phyloP scores from a whole-genome alignment of 129 eudicot species.

The Calendula officinalis region DNA sequence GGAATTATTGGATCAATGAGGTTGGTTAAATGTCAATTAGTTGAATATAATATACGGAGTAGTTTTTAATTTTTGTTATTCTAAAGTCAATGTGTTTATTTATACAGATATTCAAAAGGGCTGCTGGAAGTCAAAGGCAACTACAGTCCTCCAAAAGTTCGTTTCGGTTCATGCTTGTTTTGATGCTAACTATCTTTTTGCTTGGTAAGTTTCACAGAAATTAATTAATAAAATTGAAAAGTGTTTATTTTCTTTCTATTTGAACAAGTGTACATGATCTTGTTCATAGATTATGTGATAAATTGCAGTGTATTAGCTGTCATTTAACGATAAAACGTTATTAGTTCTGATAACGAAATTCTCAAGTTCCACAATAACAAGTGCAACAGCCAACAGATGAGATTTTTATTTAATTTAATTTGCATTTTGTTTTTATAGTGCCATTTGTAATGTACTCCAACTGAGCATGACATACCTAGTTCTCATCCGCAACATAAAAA shows the following conservation, averaged over 20 bases:
- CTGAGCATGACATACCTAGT: slow-evolving; percentile 30
- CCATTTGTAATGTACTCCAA: slow-evolving; percentile 57
- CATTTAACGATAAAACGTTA: not conserved
- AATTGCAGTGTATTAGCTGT: not conserved
- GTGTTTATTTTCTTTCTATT: not conserved
- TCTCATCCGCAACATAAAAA: slow-evolving; percentile 35
- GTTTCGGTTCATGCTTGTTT: slow-evolving; percentile 47
- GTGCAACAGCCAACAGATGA: no score
- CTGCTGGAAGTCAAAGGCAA: slow-evolving; percentile 58
- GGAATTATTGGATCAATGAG: slow-evolving; percentile 56
- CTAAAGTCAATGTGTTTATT: slow-evolving; percentile 29
- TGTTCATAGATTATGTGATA: not conserved
- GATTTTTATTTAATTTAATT: not conserved
- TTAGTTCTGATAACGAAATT: not conserved
- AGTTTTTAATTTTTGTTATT: slow-evolving; percentile 14
- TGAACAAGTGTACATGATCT: not conserved
- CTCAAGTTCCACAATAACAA: not conserved
- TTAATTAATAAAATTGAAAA: no score
- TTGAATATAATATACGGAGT: not conserved
- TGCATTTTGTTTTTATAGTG: slow-evolving; percentile 45
- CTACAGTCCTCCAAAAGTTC: slow-evolving; percentile 45
- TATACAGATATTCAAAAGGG: slow-evolving; percentile 49
- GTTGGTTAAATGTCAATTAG: slow-evolving; percentile 34
- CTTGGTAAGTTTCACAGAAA: slow-evolving; percentile 49
- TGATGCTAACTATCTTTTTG: slow-evolving; percentile 63